Base-by-base conservation (phyloP, 163 green algal species). In the Trebouxia gelatinosa region DNA sequence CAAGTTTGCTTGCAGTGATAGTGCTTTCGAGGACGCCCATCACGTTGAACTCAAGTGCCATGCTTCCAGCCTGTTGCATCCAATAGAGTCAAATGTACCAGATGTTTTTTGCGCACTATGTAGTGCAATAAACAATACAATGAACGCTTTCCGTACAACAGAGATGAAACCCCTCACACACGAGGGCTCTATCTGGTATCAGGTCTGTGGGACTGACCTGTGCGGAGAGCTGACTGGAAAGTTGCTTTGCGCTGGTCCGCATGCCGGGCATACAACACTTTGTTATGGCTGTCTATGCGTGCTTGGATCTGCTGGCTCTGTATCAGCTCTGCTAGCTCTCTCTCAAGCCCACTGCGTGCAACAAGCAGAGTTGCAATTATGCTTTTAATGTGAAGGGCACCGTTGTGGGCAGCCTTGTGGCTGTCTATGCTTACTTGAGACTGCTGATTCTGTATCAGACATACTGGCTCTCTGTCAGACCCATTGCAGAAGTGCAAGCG, bases 251-350 rank as follows among this genome's bases (percentile, higher is more conserved):
- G 86, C 35, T 85, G 78, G 85, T 95, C 84, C 2, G 86, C 70
- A 39, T 88, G 85, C 11, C 81, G 72, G 0, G 89, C 85, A 62
- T 91, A 90, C 70, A 95, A 78, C 67, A 95, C 86, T 78, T 93
- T 89, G 64, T 77, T 82, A 38, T 93, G 85, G 65, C 84, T 88
- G 82, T 96, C 93, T n/a, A 96, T 95, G 81, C 91, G 88, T 21
- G 88, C 93, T 11, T 76, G 77, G 40, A 97, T 88, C 29, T 91
- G 64, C 6, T 87, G 80, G 28, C 88, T 82, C 75, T 85, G 84
- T 37, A 97, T 95, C 5, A 96, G 88, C 23, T 70, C 64, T 7
- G 88, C 91, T n/a, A 96, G 85, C 85, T 97, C 91, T 64, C 87
- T 87, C 83, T 95, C 87, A 6, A 97, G 84, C 0, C 80, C 87